A percentile compares a stretch with the other conserved stretches of the same genome.
Evolutionary conservation across 306 rosid species (phyloP).

Genomic region (Rubus idaeus): DNA sequence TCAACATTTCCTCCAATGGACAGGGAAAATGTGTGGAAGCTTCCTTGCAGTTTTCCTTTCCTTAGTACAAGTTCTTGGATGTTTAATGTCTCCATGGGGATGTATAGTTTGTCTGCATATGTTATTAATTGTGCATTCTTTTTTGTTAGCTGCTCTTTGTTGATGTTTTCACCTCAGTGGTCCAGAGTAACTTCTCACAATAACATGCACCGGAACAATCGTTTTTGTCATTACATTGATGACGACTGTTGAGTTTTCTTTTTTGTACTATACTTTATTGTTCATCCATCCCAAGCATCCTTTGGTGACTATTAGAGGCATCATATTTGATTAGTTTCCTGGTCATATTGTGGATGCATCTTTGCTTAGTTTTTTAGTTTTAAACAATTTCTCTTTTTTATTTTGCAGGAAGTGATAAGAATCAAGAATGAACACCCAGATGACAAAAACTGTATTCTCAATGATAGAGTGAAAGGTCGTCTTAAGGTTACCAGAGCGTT

Average conservation of each 20-base stretch:
- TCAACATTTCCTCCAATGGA: neutral
- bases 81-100: constrained; percentile 1
- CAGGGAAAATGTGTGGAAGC: constrained; percentile 24
- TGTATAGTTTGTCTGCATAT: neutral
- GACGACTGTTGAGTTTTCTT: constrained; percentile 9
- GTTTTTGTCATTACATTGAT: constrained; percentile 10
- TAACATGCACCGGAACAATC: constrained; percentile 2
- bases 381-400: constrained; percentile 13
- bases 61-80: neutral
- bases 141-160: neutral
- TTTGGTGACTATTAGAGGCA: neutral
- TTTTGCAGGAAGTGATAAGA: constrained; percentile 82
- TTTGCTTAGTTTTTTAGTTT: constrained; percentile 16
- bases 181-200: constrained; percentile 6
- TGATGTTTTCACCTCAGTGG: constrained; percentile 3
- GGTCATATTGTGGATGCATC: constrained; percentile 18
- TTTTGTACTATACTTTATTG: constrained; percentile 7
- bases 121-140: constrained; percentile 2
- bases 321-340: constrained; percentile 9
- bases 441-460: constrained; percentile 81
- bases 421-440: constrained; percentile 94
- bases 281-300: constrained; percentile 2
- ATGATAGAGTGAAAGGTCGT: constrained; percentile 93
- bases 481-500: constrained; percentile 97
- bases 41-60: constrained; percentile 24